Evolutionary conservation across 495 filamentous ascomycete species (phyloP), one percentile per base, ranked within the genome.

Genomic region (Aspergillus bertholletiae): DNA sequence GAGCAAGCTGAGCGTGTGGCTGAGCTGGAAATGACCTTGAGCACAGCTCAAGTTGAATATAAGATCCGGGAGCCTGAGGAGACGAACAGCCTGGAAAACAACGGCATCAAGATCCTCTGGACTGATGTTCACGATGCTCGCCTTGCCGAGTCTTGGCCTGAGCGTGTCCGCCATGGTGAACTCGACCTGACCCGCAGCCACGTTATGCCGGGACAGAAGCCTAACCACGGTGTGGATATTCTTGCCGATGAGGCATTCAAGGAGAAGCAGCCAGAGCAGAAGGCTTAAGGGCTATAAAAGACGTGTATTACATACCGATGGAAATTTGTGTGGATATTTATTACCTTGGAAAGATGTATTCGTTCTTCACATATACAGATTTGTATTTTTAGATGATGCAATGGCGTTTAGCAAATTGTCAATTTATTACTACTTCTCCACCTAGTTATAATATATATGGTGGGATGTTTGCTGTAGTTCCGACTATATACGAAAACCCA

Each of bases 61-160:
- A 66, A 65, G 46, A 58, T 65, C 58, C 55, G 67, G 49, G 68
- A 69, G 62, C 66, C 59, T 37, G 60, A 72, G 57, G 53, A 60
- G 11, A 59, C 56, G 52, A 56, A 58, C 24, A 62, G 69, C 5
- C 72, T 67, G 26, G 37, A 49, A 2, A 57, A 61, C 1, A 61
- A 71, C 15, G 56, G 66, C 7, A 74, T 87, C 24, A 74, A 77
- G 60, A 76, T 96, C 24, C 81, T 81, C 66, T 96, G 92, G 92
- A 75, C 70, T 7, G 77, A 92, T 70, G 57, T 84, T 26, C 64
- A 80, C 49, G 85, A 92, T 71, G 78, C 79, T 23, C 77, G 82
- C 49, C 87, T 75, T 69, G 91, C 89, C 20, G 61, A 74, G 60
- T 57, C 66, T 7, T 96, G 92, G 92, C 76, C 87, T 17, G 68